Percentiles rank a stretch among this genome's conserved stretches.
Evolutionary conservation across 805 yeast species (phyloP).

Genomic region (Grigorovia jiainica): DNA sequence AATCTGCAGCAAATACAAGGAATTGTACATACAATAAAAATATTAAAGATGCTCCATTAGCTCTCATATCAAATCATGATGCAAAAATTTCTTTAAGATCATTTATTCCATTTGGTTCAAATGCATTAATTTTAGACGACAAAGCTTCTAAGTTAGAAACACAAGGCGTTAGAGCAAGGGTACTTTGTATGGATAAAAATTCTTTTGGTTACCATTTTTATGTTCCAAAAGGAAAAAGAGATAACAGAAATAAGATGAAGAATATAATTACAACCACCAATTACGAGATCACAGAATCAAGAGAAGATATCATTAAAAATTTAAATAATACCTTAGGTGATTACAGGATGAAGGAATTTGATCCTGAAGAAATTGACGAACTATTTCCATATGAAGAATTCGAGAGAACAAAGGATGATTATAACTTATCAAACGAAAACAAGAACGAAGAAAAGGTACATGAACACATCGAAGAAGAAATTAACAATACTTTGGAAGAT

Average conservation of each 20-base stretch:
- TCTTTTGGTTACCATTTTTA: constrained; percentile 5
- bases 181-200: constrained; percentile 3
- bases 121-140: constrained; percentile 1
- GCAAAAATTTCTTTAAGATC: constrained; percentile 1
- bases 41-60: background rate
- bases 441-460: too few relatives aligned
- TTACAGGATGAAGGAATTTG: too few relatives aligned
- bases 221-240: constrained; percentile 3
- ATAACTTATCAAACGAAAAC: too few relatives aligned
- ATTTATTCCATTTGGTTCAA: constrained; percentile 4
- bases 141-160: background rate
- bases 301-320: too few relatives aligned
- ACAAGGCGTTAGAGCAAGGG: constrained; percentile 1
- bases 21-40: constrained; percentile 2
- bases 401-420: too few relatives aligned
- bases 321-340: too few relatives aligned
- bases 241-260: too few relatives aligned
- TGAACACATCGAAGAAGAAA: too few relatives aligned
- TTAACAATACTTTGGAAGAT: too few relatives aligned
- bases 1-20: constrained; percentile 3
- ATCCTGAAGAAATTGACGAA: too few relatives aligned
- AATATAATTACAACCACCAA: background rate
- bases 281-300: constrained; percentile 1
- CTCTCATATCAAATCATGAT: background rate
- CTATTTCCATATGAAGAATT: too few relatives aligned